Evolutionary conservation across 352 stramenopile genomes (phyloP).

Genomic region (Phytophthora ohioensis): DNA sequence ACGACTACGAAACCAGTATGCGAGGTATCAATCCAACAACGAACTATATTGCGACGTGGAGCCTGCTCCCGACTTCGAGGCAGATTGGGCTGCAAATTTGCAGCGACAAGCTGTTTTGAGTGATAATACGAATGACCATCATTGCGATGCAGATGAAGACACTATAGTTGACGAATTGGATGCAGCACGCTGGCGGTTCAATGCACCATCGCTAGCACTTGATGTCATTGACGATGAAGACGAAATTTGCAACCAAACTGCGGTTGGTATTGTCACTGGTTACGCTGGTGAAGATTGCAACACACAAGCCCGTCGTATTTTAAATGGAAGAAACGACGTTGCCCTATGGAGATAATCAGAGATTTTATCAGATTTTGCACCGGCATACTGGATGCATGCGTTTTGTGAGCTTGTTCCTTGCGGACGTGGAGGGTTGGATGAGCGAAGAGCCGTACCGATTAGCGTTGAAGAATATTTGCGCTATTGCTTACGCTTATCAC

Average conservation of each 20-base stretch:
- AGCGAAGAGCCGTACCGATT: neutral
- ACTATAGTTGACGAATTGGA: neutral
- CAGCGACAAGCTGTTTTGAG: neutral
- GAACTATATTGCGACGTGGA: neutral
- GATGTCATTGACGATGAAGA: neutral
- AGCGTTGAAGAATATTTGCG: slow-evolving; percentile 12
- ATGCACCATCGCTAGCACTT: slow-evolving; percentile 3
- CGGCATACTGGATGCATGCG: neutral
- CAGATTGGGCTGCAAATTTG: neutral
- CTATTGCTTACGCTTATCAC: slow-evolving; percentile 7
- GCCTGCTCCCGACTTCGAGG: neutral
- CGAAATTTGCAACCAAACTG: slow-evolving; percentile 6
- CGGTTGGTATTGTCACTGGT: slow-evolving; percentile 3
- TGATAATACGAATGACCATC: neutral
- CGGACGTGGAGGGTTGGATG: slow-evolving; percentile 1
- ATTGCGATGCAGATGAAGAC: neutral
- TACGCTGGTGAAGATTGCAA: slow-evolving; percentile 19
- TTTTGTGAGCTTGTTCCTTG: slow-evolving; percentile 5
- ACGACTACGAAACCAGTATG: slow-evolving; percentile 8
- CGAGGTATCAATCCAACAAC: slow-evolving; percentile 12
- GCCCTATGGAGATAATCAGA: slow-evolving; percentile 9
- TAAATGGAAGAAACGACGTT: neutral
- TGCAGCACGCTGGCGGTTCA: slow-evolving; percentile 1
- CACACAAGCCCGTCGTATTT: neutral
- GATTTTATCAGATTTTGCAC: slow-evolving; percentile 12